Percentiles rank a stretch among this genome's conserved stretches.
Evolutionary conservation across 2,329 filamentous ascomycete species (phyloP).

Genomic region (Davidsoniella neocaledoniae): DNA sequence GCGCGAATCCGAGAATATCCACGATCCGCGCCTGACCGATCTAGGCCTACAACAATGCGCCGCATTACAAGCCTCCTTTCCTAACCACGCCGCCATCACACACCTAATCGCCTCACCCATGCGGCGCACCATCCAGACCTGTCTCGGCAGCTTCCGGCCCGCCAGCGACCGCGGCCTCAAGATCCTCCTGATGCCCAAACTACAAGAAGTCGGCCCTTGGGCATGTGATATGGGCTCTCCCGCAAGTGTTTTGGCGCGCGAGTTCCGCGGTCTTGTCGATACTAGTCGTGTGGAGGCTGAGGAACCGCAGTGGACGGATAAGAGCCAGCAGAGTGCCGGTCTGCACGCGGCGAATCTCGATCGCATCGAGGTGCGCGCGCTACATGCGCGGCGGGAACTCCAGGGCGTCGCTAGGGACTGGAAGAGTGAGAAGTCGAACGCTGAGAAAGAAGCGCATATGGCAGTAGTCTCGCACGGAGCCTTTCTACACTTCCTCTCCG

Average conservation of each 20-base stretch:
- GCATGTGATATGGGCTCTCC: slow-evolving; percentile 62
- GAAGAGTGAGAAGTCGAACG: slow-evolving; percentile 21
- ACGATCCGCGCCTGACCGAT: slow-evolving; percentile 62
- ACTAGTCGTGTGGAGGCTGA: slow-evolving; percentile 39
- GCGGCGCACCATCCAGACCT: slow-evolving; percentile 65
- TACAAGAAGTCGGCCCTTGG: slow-evolving; percentile 61
- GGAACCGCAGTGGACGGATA: slow-evolving; percentile 46
- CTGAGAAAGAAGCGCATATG: slow-evolving; percentile 41
- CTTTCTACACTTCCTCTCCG: slow-evolving; percentile 69
- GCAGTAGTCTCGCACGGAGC: slow-evolving; percentile 69
- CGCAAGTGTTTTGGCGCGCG: slow-evolving; percentile 33
- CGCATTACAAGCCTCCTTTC: slow-evolving; percentile 43
- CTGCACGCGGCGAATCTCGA: slow-evolving; percentile 29
- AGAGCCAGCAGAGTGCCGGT: slow-evolving; percentile 25
- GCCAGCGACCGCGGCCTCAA: slow-evolving; percentile 20
- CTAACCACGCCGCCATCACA: slow-evolving; percentile 46
- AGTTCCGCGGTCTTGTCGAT: slow-evolving; percentile 50
- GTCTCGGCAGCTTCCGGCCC: slow-evolving; percentile 49
- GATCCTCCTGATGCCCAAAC: slow-evolving; percentile 52
- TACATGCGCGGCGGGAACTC: slow-evolving; percentile 42
- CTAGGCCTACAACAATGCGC: slow-evolving; percentile 62
- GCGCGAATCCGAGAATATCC: slow-evolving; percentile 50
- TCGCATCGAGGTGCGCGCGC: slow-evolving; percentile 44
- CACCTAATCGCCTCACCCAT: slow-evolving; percentile 65
- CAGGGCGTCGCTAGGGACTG: slow-evolving; percentile 29